Evolutionary conservation across 164 flowering plant species (phyloP).

Genomic region (Aristolochia californica): DNA sequence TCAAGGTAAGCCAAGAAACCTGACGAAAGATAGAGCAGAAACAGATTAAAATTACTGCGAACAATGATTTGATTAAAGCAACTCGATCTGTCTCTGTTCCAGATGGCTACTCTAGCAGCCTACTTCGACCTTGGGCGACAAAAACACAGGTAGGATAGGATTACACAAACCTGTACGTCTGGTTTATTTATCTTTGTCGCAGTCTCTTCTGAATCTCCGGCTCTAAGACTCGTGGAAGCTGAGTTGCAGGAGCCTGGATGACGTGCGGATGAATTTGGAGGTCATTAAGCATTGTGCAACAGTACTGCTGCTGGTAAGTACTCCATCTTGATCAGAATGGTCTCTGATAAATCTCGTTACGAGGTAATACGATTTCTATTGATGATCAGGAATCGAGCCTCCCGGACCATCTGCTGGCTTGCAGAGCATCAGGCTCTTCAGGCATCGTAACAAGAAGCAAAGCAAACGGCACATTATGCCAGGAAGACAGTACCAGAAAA

Average conservation of each 20-base stretch:
- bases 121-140: constrained; percentile 14
- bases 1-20: constrained; percentile 52
- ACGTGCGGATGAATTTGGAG: constrained; percentile 79
- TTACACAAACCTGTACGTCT: neutral
- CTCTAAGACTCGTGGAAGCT: neutral
- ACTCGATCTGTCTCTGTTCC: neutral
- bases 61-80: neutral
- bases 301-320: constrained; percentile 23
- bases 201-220: no score
- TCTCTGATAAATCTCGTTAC: neutral
- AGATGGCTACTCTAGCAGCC: constrained; percentile 15
- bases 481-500: constrained; percentile 45
- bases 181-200: no score
- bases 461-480: constrained; percentile 18
- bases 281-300: constrained; percentile 83
- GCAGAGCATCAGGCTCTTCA: constrained; percentile 18
- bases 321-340: no score
- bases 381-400: constrained; percentile 58
- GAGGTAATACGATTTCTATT: neutral
- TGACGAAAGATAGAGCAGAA: neutral
- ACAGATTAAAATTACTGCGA: no score
- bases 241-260: constrained; percentile 56
- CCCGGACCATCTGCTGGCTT: constrained; percentile 19
- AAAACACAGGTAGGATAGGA: constrained; percentile 8
- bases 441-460: constrained; percentile 40